These are phyloP conservation scores for Phanerodontia chrysosporium DNA, from an alignment of 768 basidiomycete species.

Conservation along the genomic window DNA sequence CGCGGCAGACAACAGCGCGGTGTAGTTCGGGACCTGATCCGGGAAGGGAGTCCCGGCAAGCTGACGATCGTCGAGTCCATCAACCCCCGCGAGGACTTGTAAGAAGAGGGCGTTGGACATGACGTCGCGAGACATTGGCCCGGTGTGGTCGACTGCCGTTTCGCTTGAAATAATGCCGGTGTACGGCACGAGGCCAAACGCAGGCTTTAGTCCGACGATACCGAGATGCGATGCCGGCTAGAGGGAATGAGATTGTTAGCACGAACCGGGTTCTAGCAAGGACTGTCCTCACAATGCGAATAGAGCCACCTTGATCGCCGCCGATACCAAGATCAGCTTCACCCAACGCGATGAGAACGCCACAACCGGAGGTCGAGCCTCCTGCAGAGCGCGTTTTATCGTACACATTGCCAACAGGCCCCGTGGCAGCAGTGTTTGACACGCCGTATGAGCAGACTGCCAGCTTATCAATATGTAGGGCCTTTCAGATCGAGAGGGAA, in stretches of 20 bases:
- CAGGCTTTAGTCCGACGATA: slow-evolving; percentile 38
- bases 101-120: slow-evolving; percentile 38
- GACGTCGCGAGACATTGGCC: slow-evolving; percentile 35
- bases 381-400: slow-evolving; percentile 38
- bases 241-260: slow-evolving; percentile 8
- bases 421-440: slow-evolving; percentile 34
- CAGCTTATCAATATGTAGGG: not conserved
- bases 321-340: slow-evolving; percentile 43
- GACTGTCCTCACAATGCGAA: slow-evolving; percentile 26
- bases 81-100: slow-evolving; percentile 39
- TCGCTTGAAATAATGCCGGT: slow-evolving; percentile 41
- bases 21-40: slow-evolving; percentile 30
- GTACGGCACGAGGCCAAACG: slow-evolving; percentile 44
- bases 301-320: slow-evolving; percentile 43
- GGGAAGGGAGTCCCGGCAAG: slow-evolving; percentile 30
- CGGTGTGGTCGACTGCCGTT: slow-evolving; percentile 37
- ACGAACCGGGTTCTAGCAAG: not conserved
- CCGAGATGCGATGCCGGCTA: slow-evolving; percentile 40
- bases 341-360: slow-evolving; percentile 35
- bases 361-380: slow-evolving; percentile 42
- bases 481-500: not conserved
- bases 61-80: slow-evolving; percentile 41
- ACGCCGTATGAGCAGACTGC: slow-evolving; percentile 31
- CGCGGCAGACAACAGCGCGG: slow-evolving; percentile 19
- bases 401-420: slow-evolving; percentile 41